phyloP scores from a whole-genome alignment of 495 filamentous ascomycete species.

The Penicillium ucsense region DNA sequence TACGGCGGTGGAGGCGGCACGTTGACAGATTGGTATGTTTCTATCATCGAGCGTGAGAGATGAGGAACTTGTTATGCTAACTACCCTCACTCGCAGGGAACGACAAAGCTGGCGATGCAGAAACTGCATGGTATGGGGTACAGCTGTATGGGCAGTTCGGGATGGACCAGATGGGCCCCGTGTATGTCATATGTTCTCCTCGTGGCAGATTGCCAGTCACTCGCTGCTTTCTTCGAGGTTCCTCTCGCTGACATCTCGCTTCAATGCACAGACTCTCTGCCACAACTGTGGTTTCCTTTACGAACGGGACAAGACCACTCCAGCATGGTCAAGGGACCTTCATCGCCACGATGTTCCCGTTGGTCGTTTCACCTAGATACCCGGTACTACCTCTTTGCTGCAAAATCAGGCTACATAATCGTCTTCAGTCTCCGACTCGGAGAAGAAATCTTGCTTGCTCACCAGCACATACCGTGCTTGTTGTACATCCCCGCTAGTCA shows the following conservation, averaged over 20 bases:
- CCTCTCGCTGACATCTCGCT: neutral
- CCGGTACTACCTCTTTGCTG: neutral
- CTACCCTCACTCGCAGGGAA: slow-evolving; percentile 43
- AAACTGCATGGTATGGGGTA: slow-evolving; percentile 85
- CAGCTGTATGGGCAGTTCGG: slow-evolving; percentile 85
- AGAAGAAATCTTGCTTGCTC: too few species aligned
- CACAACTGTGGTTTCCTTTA: slow-evolving; percentile 86
- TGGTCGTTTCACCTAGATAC: slow-evolving; percentile 20
- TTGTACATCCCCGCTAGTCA: too few species aligned
- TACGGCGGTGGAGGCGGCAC: slow-evolving; percentile 60
- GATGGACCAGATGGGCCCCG: slow-evolving; percentile 81
- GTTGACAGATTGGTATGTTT: slow-evolving; percentile 55
- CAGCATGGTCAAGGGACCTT: slow-evolving; percentile 74
- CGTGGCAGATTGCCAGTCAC: neutral
- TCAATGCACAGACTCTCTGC: slow-evolving; percentile 62
- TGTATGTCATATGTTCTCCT: slow-evolving; percentile 36
- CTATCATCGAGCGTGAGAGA: neutral
- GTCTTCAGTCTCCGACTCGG: too few species aligned
- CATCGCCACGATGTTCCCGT: slow-evolving; percentile 49
- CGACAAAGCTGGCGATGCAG: slow-evolving; percentile 76
- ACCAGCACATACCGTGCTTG: too few species aligned
- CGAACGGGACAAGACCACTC: slow-evolving; percentile 75
- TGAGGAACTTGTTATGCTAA: neutral
- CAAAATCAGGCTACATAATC: neutral
- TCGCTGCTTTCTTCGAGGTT: neutral